phyloP scores from a whole-genome alignment of 208 protist species.

The Leishmania gerbilli region DNA sequence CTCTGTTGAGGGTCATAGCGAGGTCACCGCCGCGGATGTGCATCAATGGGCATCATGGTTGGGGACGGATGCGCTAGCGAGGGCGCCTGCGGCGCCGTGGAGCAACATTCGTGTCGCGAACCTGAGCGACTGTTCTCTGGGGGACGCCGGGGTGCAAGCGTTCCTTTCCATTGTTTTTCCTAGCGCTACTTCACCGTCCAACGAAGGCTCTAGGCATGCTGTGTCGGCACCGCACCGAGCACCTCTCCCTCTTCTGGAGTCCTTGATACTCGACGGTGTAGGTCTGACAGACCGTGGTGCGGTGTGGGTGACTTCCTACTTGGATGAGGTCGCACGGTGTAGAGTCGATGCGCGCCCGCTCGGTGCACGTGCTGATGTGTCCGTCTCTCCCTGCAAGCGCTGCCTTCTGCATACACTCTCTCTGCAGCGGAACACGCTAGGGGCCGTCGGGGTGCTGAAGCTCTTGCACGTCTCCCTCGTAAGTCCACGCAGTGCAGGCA shows the following conservation, averaged over 20 bases:
- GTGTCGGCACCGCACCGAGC: background rate
- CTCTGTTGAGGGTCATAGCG: conserved; percentile 1
- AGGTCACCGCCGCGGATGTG: conserved; percentile 1
- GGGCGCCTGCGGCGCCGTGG: background rate
- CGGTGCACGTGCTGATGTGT: background rate
- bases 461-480: background rate
- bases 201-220: background rate
- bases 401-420: conserved; percentile 12
- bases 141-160: conserved; percentile 23
- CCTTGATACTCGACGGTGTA: conserved; percentile 15
- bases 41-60: background rate
- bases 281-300: conserved; percentile 14
- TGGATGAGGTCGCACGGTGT: background rate
- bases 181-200: background rate
- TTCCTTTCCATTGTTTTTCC: conserved; percentile 12
- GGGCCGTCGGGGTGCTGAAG: background rate
- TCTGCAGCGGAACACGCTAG: conserved; percentile 13
- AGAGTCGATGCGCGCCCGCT: background rate
- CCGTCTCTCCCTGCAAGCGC: background rate
- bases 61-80: background rate
- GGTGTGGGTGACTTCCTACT: background rate
- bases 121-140: conserved; percentile 16
- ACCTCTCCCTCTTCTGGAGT: background rate
- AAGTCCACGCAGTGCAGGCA: background rate
- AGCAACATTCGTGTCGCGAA: conserved; percentile 4